phyloP scores from a whole-genome alignment of 345 rosid genomes.

The Euphorbia pulcherrima region DNA sequence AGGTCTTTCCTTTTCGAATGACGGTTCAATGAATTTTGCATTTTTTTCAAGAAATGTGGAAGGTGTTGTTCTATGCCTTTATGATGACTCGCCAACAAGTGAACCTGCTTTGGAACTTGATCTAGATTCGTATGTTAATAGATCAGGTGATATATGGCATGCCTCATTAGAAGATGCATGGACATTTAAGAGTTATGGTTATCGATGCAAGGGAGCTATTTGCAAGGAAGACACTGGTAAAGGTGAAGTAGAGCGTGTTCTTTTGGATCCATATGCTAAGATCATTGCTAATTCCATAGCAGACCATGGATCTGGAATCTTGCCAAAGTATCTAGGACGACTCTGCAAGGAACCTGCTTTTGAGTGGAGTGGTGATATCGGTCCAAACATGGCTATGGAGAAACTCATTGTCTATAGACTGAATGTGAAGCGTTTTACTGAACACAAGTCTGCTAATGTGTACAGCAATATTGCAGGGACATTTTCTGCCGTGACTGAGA shows the following conservation, averaged over 20 bases:
- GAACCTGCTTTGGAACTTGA: conserved; percentile 83
- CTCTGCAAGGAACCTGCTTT: conserved; percentile 53
- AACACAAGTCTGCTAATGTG: conserved; percentile 63
- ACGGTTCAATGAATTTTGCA: conserved; percentile 70
- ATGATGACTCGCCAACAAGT: conserved; percentile 44
- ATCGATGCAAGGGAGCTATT: conserved; percentile 44
- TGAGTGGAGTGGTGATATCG: conserved; percentile 69
- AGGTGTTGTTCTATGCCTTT: conserved; percentile 63
- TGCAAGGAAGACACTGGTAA: conserved; percentile 25
- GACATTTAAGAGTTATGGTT: conserved; percentile 58
- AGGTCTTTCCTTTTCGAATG: conserved; percentile 64
- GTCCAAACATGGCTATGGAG: conserved; percentile 58
- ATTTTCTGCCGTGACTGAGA: conserved; percentile 70
- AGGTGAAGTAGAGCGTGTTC: conserved; percentile 33
- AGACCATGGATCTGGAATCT: conserved; percentile 25
- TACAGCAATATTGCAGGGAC: conserved; percentile 58
- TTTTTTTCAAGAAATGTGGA: conserved; percentile 57
- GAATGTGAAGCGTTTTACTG: conserved; percentile 68
- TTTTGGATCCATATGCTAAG: conserved; percentile 83
- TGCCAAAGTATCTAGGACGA: conserved; percentile 46
- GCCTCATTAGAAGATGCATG: conserved; percentile 51
- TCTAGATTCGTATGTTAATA: conserved; percentile 79
- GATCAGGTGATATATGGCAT: conserved; percentile 89
- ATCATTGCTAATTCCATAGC: conserved; percentile 34
- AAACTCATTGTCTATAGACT: conserved; percentile 63